Evolutionary conservation across 73 alveolate species (phyloP).

Genomic region (Durusdinium trenchii): DNA sequence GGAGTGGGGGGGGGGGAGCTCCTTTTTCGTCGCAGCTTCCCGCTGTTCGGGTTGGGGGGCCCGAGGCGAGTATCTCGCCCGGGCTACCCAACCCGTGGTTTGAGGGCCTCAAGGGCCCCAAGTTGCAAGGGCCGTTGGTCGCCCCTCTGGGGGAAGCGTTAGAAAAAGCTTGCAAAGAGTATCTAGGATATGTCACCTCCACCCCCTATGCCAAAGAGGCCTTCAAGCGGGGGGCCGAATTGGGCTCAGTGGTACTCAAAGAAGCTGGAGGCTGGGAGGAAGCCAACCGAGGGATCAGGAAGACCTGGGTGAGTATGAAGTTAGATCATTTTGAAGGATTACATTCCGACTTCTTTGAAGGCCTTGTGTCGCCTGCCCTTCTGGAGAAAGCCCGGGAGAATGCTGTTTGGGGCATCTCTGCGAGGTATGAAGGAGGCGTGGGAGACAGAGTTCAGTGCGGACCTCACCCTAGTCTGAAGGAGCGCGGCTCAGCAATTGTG

Average conservation of each 20-base stretch:
- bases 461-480: slow-evolving; percentile 56
- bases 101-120: neutral
- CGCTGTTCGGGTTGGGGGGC: neutral
- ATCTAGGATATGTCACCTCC: neutral
- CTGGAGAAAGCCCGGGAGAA: neutral
- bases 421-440: neutral
- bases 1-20: slow-evolving; percentile 2
- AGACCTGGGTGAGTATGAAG: neutral
- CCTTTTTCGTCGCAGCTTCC: neutral
- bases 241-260: neutral
- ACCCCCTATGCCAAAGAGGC: neutral
- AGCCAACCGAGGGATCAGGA: neutral
- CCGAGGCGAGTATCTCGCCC: slow-evolving; percentile 36
- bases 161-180: neutral
- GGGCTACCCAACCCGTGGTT: neutral
- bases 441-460: neutral
- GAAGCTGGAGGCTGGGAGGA: neutral
- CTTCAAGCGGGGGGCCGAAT: neutral
- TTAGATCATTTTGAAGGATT: neutral
- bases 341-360: slow-evolving; percentile 7
- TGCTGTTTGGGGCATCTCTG: neutral
- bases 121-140: neutral
- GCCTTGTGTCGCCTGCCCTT: neutral
- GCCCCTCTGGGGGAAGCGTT: neutral
- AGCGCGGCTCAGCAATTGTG: slow-evolving; percentile 22